Base-by-base conservation (phyloP, 202 grass and related monocot species). In the Zizania palustris region DNA sequence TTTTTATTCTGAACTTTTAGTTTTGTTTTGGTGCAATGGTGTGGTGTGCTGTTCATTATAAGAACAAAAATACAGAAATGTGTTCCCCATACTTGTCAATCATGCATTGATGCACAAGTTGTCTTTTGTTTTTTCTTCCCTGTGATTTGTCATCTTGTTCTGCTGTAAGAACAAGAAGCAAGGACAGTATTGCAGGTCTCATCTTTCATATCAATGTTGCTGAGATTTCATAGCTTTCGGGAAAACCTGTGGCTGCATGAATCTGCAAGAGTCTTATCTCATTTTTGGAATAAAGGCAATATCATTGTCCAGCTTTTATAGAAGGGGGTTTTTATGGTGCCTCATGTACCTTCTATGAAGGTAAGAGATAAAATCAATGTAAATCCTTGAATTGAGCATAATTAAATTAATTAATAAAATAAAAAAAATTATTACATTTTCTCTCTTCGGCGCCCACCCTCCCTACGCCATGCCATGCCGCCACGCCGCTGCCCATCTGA, bases 131-230 rank as follows among this genome's bases (percentile, higher is more conserved):
- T 42, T 5, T 36, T 38, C n/a, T 11, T 9, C 4, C 35, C n/a
- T 2, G 19, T 74, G 61, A 59, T 74, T 5, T 74, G 70, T 59
- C 65, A 34, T 7, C 43, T 82, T 81, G 68, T 75, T 75, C 33
- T 68, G 68, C 57, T 68, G 42, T 18, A 68, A 68, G 7, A 45
- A 68, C 41, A 48, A 41, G 54, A 69, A 69, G 15, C 13, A 5
- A 51, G 53, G 35, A 35, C 38, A 67, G 6, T 74, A 82, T 54
- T 45, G 39, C n/a, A n/a, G n/a, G 42, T 75, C 49, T 60, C 50
- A 22, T 64, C 2, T 45, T 19, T 13, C 10, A 69, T 7, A 4
- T 69, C 35, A 38, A 35, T 11, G 15, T 42, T 63, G 19, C 19
- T 13, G 38, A 43, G 42, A 10, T 69, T 83, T 64, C 40, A 40